Percentiles rank a stretch among this genome's conserved stretches.
phyloP scores from a whole-genome alignment of 1,284 basidiomycete species.

The Marasmius oreades region DNA sequence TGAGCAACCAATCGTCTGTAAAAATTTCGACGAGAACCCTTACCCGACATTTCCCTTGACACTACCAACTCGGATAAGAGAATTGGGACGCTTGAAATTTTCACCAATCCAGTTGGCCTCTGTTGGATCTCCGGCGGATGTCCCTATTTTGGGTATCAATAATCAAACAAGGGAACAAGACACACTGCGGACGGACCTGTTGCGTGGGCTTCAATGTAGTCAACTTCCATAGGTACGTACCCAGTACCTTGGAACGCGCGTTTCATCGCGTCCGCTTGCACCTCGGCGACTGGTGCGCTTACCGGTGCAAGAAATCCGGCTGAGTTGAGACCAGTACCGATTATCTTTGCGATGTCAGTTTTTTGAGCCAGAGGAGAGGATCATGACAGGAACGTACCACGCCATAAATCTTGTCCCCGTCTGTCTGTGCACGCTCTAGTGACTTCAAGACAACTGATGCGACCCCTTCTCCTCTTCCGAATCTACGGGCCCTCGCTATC shows the following conservation, averaged over 20 bases:
- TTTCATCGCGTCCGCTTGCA: conserved; percentile 29
- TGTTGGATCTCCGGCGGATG: conserved; percentile 45
- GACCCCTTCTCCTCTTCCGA: conserved; percentile 30
- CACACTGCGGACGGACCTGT: conserved; percentile 38
- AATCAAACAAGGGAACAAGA: too few relatives aligned
- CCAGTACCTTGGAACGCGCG: conserved; percentile 25
- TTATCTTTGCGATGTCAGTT: conserved; percentile 25
- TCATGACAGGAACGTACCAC: conserved; percentile 20
- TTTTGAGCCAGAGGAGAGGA: background rate
- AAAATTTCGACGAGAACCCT: too few relatives aligned
- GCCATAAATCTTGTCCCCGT: conserved; percentile 31
- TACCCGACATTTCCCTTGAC: conserved; percentile 48
- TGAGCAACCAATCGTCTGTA: background rate
- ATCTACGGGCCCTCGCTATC: too few relatives aligned
- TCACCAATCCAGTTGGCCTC: conserved; percentile 47
- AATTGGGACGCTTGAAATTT: conserved; percentile 26
- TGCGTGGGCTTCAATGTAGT: conserved; percentile 46
- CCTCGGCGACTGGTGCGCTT: conserved; percentile 33
- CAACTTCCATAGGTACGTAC: conserved; percentile 33
- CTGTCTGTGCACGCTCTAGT: conserved; percentile 26
- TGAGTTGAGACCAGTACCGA: conserved; percentile 37
- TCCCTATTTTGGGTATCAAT: too few relatives aligned
- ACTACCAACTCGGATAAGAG: conserved; percentile 37
- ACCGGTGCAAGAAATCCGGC: conserved; percentile 33
- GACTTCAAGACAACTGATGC: conserved; percentile 30